Evolutionary conservation across 495 filamentous ascomycete genomes (phyloP).

Genomic region (Barbatosphaeria neglecta): DNA sequence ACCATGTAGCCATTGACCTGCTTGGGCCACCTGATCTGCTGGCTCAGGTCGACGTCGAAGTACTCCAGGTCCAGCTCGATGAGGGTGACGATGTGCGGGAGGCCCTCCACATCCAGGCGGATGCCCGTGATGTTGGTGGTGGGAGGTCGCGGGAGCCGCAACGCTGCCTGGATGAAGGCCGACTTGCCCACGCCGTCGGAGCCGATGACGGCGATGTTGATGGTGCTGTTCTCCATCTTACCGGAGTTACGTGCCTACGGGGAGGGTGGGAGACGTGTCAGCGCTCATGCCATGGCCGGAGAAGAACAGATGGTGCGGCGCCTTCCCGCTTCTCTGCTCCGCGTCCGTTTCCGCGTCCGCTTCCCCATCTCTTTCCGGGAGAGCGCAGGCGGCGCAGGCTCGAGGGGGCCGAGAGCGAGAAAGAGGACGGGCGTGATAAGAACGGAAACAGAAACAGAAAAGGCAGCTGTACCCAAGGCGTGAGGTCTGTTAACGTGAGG

Average conservation of each 20-base stretch:
- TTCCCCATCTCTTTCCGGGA: neutral
- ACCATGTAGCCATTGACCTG: constrained; percentile 51
- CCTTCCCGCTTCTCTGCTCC: too few species aligned
- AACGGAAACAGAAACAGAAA: neutral
- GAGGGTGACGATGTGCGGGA: constrained; percentile 65
- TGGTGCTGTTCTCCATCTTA: constrained; percentile 49
- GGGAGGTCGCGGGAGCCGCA: constrained; percentile 54
- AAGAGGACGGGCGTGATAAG: neutral
- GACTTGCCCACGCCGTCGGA: constrained; percentile 75
- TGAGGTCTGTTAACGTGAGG: constrained; percentile 17
- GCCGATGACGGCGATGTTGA: constrained; percentile 83
- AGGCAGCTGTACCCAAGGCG: constrained; percentile 19
- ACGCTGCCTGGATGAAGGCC: constrained; percentile 70
- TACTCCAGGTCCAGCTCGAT: constrained; percentile 63
- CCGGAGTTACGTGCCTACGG: constrained; percentile 5
- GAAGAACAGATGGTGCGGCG: too few species aligned
- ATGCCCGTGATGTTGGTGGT: constrained; percentile 43
- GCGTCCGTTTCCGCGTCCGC: too few species aligned
- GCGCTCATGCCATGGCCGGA: constrained; percentile 2
- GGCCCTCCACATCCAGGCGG: constrained; percentile 68
- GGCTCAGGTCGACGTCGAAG: constrained; percentile 53
- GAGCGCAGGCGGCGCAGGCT: too few species aligned
- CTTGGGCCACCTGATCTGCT: constrained; percentile 69
- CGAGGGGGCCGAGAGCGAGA: too few species aligned
- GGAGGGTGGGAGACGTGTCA: constrained; percentile 13